These are phyloP conservation scores for Davidsoniella virescens DNA, from an alignment of 2,329 filamentous ascomycete genomes.

Conservation along the genomic window DNA sequence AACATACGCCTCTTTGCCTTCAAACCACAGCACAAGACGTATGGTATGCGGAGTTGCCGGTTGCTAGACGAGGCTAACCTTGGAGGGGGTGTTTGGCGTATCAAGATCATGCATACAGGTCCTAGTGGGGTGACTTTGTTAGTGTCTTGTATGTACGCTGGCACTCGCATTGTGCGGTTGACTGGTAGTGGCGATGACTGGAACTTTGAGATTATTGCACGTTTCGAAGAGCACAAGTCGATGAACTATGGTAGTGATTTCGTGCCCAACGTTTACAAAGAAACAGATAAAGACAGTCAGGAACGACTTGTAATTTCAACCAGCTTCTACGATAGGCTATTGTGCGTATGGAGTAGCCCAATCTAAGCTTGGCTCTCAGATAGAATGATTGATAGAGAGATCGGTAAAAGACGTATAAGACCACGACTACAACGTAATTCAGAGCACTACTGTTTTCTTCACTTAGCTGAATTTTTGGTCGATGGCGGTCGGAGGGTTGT, in stretches of 20 bases:
- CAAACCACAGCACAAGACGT: slow-evolving; percentile 24
- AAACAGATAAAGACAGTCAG: neutral
- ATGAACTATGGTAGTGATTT: slow-evolving; percentile 90
- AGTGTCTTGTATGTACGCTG: slow-evolving; percentile 89
- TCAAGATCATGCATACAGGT: slow-evolving; percentile 42
- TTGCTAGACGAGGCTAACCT: slow-evolving; percentile 50
- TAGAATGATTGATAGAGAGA: too few species aligned
- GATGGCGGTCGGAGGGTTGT: too few species aligned
- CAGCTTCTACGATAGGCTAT: slow-evolving; percentile 58
- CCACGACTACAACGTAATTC: too few species aligned
- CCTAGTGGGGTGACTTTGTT: slow-evolving; percentile 34
- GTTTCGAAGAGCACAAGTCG: slow-evolving; percentile 73
- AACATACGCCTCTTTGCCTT: slow-evolving; percentile 51
- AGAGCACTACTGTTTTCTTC: too few species aligned
- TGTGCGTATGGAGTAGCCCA: slow-evolving; percentile 46
- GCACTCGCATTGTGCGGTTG: slow-evolving; percentile 47
- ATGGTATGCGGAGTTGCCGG: slow-evolving; percentile 27
- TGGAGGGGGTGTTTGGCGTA: slow-evolving; percentile 72
- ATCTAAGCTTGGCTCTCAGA: neutral
- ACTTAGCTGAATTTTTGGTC: too few species aligned
- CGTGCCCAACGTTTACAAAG: slow-evolving; percentile 23
- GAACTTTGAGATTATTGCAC: slow-evolving; percentile 47
- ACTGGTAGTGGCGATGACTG: slow-evolving; percentile 27
- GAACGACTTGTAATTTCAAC: slow-evolving; percentile 41
- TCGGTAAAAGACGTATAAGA: too few species aligned